Conservation (phyloP, 1,139 yeast genomes). For the Zygosaccharomyces pseudobailii region DNA sequence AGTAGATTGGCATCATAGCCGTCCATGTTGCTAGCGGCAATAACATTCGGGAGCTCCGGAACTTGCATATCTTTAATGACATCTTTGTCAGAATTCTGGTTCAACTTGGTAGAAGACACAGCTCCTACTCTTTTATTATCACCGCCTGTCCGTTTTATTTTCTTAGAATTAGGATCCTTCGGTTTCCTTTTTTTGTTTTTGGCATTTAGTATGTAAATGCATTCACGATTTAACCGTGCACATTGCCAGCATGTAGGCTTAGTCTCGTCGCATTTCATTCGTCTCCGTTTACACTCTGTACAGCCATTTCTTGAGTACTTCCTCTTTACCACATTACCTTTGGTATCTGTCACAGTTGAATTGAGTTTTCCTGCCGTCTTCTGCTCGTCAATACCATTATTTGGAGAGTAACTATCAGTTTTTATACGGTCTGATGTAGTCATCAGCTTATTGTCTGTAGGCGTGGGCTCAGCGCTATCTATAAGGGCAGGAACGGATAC, state of each 20-base stretch:
- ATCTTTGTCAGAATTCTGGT: constrained; percentile 4
- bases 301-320: constrained; percentile 39
- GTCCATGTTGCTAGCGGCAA: constrained; percentile 21
- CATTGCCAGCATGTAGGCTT: constrained; percentile 54
- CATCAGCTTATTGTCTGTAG: constrained; percentile 6
- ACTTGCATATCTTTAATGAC: constrained; percentile 4
- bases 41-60: constrained; percentile 21
- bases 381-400: background rate
- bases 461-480: constrained; percentile 2
- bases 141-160: background rate
- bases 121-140: background rate
- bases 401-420: background rate
- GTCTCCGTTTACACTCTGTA: constrained; percentile 39
- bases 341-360: constrained; percentile 16
- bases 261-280: constrained; percentile 52
- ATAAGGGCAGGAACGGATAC: constrained; percentile 1
- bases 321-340: constrained; percentile 25
- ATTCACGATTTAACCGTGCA: constrained; percentile 37
- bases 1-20: constrained; percentile 39
- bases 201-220: constrained; percentile 34
- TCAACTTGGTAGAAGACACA: background rate
- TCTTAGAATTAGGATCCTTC: background rate
- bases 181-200: constrained; percentile 30
- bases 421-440: constrained; percentile 2
- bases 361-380: constrained; percentile 10